Evolutionary conservation across 2,329 filamentous ascomycete genomes (phyloP), one percentile per base, ranked within the genome.

Genomic region (Didymellaceae sp.): DNA sequence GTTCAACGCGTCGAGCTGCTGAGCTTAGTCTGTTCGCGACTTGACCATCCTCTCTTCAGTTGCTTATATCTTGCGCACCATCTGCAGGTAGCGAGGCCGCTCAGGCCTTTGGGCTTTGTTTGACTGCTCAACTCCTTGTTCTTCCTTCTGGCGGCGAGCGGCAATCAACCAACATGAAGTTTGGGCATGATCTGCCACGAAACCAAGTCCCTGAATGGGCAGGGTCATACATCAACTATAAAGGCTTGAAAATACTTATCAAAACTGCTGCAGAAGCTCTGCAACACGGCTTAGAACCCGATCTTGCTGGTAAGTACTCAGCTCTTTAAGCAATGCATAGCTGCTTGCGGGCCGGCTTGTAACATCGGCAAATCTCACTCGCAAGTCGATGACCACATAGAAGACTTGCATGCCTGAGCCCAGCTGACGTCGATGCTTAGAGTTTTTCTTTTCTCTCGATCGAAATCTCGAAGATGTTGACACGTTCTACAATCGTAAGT

Each of bases 381-480:
- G 11, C 24, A 11, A 11, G 24, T 25, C 7, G 24, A 25, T 6
- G n/a, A n/a, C n/a, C n/a, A n/a, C n/a, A n/a, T n/a, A n/a, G n/a
- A n/a, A n/a, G n/a, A n/a, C n/a, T n/a, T n/a, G 24, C 11, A 11
- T 7, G 24, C 24, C 9, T 20, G 39, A 18, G 16, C 6, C 24
- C 18, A 21, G 33, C 56, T 65, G 17, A 65, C 30, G 16, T 16
- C 13, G 9, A 16, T 9, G 26, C 46, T 17, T 78, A 97, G 94
- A 92, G 74, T 96, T 99, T 82, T 96, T 97, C 79, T 96, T 93
- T 74, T 90, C 88, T 58, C 86, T 99, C 73, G 94, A 99, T 72
- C 90, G 94, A 65, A 97, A 97, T 72, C 87, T 99, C 68, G 94
- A 99, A 79, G 89, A 96, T 75, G 93, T 99, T 72, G 91, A 97